Evolutionary conservation across 306 rosid species (phyloP).

Genomic region (Ormosia semicastrata): DNA sequence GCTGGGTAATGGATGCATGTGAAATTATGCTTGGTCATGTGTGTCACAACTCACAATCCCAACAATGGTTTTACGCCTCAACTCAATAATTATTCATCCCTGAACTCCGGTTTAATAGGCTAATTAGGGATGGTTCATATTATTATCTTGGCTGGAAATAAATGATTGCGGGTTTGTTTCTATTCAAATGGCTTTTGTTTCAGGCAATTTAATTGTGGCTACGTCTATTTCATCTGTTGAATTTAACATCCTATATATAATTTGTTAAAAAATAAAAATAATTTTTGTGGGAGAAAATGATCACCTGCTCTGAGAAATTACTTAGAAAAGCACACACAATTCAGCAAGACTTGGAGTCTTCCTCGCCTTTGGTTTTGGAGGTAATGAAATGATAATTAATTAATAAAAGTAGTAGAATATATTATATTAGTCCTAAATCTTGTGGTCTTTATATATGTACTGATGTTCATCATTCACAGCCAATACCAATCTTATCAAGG

Average conservation of each 20-base stretch:
- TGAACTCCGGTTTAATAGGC: not conserved
- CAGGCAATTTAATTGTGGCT: not conserved
- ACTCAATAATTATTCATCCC: constrained; percentile 10
- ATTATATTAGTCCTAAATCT: no score
- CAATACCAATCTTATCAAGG: not conserved
- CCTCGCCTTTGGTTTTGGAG: not conserved
- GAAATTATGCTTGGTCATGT: not conserved
- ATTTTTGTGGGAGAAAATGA: not conserved
- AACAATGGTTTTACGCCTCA: constrained; percentile 18
- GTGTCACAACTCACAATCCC: constrained; percentile 1
- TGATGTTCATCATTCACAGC: not conserved
- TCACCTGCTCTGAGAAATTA: no score
- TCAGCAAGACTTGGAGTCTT: not conserved
- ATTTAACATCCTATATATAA: not conserved
- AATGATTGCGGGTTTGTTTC: not conserved
- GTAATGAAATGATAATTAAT: not conserved
- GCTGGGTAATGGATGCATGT: not conserved
- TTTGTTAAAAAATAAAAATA: not conserved
- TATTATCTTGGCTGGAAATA: not conserved
- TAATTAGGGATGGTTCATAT: not conserved
- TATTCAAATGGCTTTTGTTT: not conserved
- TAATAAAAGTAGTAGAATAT: no score
- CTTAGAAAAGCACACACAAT: no score
- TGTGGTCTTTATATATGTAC: not conserved
- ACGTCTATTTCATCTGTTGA: not conserved